Base-by-base conservation (phyloP, 2,329 filamentous ascomycete species). In the Claviceps pazoutovae region DNA sequence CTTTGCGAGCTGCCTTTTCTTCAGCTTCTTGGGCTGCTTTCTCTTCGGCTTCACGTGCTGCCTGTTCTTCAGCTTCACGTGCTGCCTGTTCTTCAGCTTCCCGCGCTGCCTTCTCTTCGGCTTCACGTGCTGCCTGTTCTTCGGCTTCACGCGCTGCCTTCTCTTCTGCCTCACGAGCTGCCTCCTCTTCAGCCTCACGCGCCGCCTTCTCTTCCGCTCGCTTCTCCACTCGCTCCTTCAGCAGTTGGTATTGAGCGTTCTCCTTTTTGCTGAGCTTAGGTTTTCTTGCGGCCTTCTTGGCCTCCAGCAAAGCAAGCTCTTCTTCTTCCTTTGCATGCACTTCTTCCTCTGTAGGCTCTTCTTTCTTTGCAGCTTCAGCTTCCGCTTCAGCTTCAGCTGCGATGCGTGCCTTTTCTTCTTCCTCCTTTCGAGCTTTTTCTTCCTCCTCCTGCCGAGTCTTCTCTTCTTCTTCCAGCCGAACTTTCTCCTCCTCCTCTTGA, bases 251-350 rank as follows among this genome's bases (percentile, higher is more conserved):
- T 53, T 70, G 73, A 53, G 75, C 71, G 48, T 74, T 63, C 36
- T 74, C 72, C 52, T 67, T 73, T 55, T 70, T 75, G 2, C 59
- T 61, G 13, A 74, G 57, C 54, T 66, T 75, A 51, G 65, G 63
- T 51, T 65, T 64, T 60, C 74, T 79, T 56, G 72, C 74, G 1
- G 67, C 66, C 57, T 74, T 77, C 59, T 76, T 79, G 23, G 67
- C 65, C 44, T 70, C 71, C 4, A 74, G 62, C 4, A 62, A 59
- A 14, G 62, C 67, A 13, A 73, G 61, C 53, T 74, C 68, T 11
- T 62, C 61, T 53, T 71, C 66, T 48, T 70, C 64, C 19, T 57
- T 52, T 2, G 54, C 56, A 34, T 11, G 30, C 30, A 34, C 30
- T 34, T 34, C 30, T 34, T 11, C 9, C 30, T 34, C 30, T 34